phyloP scores from a whole-genome alignment of 2,329 filamentous ascomycete genomes.

The Aspergillus niger region DNA sequence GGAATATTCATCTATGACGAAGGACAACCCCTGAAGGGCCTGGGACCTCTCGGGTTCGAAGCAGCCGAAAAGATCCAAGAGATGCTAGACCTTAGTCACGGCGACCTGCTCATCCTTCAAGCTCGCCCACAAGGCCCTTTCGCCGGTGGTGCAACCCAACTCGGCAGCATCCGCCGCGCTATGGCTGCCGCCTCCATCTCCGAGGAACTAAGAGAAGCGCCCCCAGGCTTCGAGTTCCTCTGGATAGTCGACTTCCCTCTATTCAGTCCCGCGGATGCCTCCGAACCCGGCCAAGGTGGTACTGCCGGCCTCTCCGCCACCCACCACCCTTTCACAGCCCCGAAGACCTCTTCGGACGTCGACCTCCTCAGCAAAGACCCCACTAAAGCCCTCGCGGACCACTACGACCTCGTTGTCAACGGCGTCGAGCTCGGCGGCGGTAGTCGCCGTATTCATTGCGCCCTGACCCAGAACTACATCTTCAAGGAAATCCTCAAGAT shows the following conservation, averaged over 20 bases:
- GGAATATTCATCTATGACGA: constrained; percentile 76
- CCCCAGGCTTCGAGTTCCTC: constrained; percentile 64
- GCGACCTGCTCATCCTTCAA: constrained; percentile 80
- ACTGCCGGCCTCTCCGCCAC: constrained; percentile 78
- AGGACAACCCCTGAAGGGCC: constrained; percentile 71
- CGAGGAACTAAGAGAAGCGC: constrained; percentile 57
- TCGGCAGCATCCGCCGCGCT: constrained; percentile 72
- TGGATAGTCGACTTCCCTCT: constrained; percentile 93
- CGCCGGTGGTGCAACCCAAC: constrained; percentile 69
- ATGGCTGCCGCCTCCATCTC: constrained; percentile 70
- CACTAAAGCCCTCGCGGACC: constrained; percentile 73
- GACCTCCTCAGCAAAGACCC: constrained; percentile 73
- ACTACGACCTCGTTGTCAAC: constrained; percentile 96
- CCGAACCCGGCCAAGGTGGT: constrained; percentile 78
- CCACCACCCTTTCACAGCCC: constrained; percentile 95
- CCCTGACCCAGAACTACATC: constrained; percentile 79
- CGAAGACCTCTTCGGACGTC: constrained; percentile 70
- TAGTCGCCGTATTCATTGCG: constrained; percentile 85
- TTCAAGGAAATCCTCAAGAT: constrained; percentile 83
- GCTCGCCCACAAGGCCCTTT: constrained; percentile 68
- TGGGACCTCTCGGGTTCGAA: constrained; percentile 76
- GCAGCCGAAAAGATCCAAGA: constrained; percentile 62
- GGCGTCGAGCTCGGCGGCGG: constrained; percentile 93
- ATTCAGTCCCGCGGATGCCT: constrained; percentile 71
- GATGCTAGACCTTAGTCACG: constrained; percentile 60